Percentiles rank a stretch among this genome's conserved stretches.
phyloP scores from a whole-genome alignment of 768 basidiomycete genomes.

The Pleurotus ostreatus region DNA sequence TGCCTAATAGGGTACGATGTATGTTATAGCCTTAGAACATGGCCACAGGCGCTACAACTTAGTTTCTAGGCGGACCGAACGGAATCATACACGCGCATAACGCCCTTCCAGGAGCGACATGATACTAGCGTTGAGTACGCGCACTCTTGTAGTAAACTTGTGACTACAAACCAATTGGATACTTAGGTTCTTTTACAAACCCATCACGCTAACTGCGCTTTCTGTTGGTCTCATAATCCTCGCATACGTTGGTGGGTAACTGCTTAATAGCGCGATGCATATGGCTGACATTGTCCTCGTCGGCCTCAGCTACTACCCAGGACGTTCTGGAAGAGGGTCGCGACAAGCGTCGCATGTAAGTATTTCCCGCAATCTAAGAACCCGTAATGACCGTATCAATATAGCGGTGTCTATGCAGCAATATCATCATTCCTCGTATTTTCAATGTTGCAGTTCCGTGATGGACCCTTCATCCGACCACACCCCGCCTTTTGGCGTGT shows the following conservation, averaged over 20 bases:
- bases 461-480: slow-evolving; percentile 85
- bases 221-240: slow-evolving; percentile 61
- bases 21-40: slow-evolving; percentile 29
- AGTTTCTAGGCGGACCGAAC: slow-evolving; percentile 69
- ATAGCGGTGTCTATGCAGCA: slow-evolving; percentile 74
- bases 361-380: slow-evolving; percentile 12
- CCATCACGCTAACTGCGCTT: slow-evolving; percentile 74
- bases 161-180: background rate
- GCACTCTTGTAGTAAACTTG: slow-evolving; percentile 10
- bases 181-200: slow-evolving; percentile 80
- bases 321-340: slow-evolving; percentile 82
- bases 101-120: slow-evolving; percentile 78
- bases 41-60: too few relatives aligned
- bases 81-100: slow-evolving; percentile 78
- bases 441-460: slow-evolving; percentile 85
- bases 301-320: slow-evolving; percentile 59
- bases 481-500: slow-evolving; percentile 86
- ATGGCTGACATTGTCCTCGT: background rate
- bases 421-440: slow-evolving; percentile 73
- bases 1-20: slow-evolving; percentile 74
- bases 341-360: slow-evolving; percentile 80
- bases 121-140: slow-evolving; percentile 79
- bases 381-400: slow-evolving; percentile 4
- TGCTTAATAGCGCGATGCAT: background rate
- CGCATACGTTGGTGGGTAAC: slow-evolving; percentile 50